Base-by-base conservation (phyloP, 2,329 filamentous ascomycete genomes). In the Xylaria polymorpha region DNA sequence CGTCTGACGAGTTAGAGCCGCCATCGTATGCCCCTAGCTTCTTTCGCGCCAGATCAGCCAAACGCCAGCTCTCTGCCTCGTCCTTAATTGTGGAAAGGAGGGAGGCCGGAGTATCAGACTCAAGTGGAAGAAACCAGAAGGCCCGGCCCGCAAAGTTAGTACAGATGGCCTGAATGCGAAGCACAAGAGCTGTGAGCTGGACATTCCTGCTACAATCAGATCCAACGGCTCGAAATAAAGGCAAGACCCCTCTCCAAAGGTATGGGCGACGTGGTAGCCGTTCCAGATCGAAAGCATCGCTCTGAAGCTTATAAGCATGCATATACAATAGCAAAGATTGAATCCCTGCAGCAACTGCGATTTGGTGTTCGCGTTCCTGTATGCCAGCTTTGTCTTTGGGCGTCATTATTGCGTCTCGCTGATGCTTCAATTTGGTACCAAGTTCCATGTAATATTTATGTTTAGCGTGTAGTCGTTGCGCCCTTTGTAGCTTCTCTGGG, bases 401-500 rank as follows among this genome's bases (percentile, higher is more conserved):
- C 61, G 77, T 78, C 63, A 79, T 71, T n/a, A 86, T 81, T 18
- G 79, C 82, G 70, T 89, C 87, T 32, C 86, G 85, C 14, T 83
- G 80, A 69, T 88, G 86, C 79, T 89, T 89, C 20, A 89, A 79
- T 62, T 81, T 83, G 39, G 81, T 84, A 2, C 85, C 87, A 8
- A 87, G 73, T 2, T 70, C 75, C 35, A 77, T 78, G 72, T 83
- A 83, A 39, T 75, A 78, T 14, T 73, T 70, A 25, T 83, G 80
- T 50, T 79, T 82, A 1, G 82, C 78, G 8, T 77, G 77, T 29
- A 83, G 74, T 73, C 74, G 67, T 69, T 74, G 74, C 12, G 77
- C 67, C 62, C 73, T 77, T 70, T 74, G 74, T 7, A 78, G 51
- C 53, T 73, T 77, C 44, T 78, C 76, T n/a, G 71, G 73, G 25